Conservation (phyloP, 2,329 filamentous ascomycete genomes). For the Plectosphaerella cucumerina region DNA sequence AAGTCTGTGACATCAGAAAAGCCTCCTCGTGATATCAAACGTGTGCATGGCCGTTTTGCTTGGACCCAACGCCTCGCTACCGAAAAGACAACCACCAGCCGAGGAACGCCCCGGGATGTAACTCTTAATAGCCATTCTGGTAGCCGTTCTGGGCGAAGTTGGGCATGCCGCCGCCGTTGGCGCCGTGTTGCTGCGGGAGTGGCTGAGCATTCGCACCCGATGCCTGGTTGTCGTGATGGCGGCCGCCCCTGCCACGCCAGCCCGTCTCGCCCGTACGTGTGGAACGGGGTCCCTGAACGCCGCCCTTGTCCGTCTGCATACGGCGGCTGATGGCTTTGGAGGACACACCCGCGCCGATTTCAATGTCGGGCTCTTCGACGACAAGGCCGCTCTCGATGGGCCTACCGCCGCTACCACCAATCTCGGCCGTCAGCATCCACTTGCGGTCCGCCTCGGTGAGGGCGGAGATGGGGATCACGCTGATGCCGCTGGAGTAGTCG, state of each 20-base stretch:
- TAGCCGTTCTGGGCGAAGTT: too few relatives aligned
- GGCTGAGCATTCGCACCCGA: neutral
- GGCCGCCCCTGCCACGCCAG: conserved; percentile 22
- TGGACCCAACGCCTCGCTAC: too few relatives aligned
- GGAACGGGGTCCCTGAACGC: conserved; percentile 61
- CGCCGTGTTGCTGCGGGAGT: neutral
- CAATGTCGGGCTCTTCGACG: conserved; percentile 96
- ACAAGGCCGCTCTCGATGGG: conserved; percentile 78
- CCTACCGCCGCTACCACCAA: conserved; percentile 83
- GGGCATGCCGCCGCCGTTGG: too few relatives aligned
- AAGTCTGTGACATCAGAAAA: too few relatives aligned
- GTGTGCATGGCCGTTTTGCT: too few relatives aligned
- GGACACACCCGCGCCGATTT: conserved; percentile 95
- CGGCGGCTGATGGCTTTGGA: conserved; percentile 77
- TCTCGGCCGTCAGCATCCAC: conserved; percentile 93
- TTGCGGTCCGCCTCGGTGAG: conserved; percentile 95
- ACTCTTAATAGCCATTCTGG: too few relatives aligned
- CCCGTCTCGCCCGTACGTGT: conserved; percentile 38
- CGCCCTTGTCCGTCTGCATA: conserved; percentile 66
- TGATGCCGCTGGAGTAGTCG: conserved; percentile 89
- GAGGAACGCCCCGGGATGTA: too few relatives aligned
- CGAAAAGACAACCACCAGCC: too few relatives aligned
- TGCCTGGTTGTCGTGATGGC: neutral
- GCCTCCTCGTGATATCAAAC: too few relatives aligned
- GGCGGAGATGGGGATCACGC: conserved; percentile 85